Evolutionary conservation across 495 filamentous ascomycete genomes (phyloP), one percentile per base, ranked within the genome.

Genomic region (Penicillium macrosclerotiorum): DNA sequence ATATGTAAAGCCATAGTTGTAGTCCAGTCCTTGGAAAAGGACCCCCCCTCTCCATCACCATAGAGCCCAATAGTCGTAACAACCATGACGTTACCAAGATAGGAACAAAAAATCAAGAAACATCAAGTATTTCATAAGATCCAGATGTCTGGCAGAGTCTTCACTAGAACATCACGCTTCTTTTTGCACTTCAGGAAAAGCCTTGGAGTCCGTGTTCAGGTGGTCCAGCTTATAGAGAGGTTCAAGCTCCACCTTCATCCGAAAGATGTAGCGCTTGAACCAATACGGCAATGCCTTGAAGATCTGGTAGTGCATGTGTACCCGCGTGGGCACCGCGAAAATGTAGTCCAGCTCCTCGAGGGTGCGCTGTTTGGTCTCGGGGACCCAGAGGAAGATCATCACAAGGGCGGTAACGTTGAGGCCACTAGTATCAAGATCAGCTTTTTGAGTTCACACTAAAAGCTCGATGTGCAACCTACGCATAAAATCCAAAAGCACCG

Each of bases 321-420:
- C 73, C 32, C 74, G 55, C 18, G 78, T 84, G 0, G 84, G 84
- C 9, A 89, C 84, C 6, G 80, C 85, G 49, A 89, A 94, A 42
- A 94, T 80, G 57, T 90, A 89, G 65, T 94, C 88, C 27, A 94
- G 72, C 60, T 94, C 89, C 64, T 94, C 88, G 9, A 91, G 77
- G 4, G 86, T 88, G 23, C 79, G 75, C 58, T 88, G 85, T 63
- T 90, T 90, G 0, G 87, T 90, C 65, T 90, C 87, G 8, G 84
- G 85, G 5, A 92, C 74, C 66, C 76, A 88, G 38, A 89, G 69
- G 63, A 89, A 85, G 50, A 90, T 86, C 68, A 86, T 74, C 20
- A 82, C 51, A 14, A 89, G 72, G 8, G 84, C 88, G 20, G 80
- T 66, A 11, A 88, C 60, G 52, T 90, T 90, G 45, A 88, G 73